These are phyloP conservation scores for Salix arbutifolia DNA, from an alignment of 345 rosid genomes.

Conservation along the genomic window DNA sequence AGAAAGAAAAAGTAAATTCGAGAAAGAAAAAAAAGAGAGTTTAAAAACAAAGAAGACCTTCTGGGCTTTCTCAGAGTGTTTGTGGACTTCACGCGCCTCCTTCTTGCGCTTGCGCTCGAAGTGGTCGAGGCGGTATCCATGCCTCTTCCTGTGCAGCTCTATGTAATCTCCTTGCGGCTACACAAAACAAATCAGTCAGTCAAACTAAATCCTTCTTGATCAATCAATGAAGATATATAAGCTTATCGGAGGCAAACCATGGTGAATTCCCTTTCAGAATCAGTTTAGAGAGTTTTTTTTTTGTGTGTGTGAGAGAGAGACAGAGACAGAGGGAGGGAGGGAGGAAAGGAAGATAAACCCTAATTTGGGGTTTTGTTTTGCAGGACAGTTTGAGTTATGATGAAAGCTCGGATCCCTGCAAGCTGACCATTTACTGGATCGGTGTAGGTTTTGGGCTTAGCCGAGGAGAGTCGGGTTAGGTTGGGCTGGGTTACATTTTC, in stretches of 20 bases:
- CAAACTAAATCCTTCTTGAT: neutral
- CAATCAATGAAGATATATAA: neutral
- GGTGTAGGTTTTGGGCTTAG: neutral
- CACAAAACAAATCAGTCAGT: neutral
- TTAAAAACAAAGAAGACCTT: conserved; percentile 28
- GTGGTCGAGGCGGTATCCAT: conserved; percentile 77
- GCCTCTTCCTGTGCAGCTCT: conserved; percentile 70
- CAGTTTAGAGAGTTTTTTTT: neutral
- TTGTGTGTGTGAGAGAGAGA: neutral
- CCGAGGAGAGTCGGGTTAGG: neutral
- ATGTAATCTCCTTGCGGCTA: conserved; percentile 97
- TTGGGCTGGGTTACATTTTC: neutral
- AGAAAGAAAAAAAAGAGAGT: neutral
- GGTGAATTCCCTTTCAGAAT: neutral
- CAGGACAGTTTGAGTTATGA: neutral
- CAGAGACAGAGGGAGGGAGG: neutral
- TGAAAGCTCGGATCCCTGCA: neutral
- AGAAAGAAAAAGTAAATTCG: neutral
- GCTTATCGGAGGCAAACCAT: conserved; percentile 3
- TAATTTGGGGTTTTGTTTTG: neutral
- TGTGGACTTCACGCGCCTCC: conserved; percentile 87
- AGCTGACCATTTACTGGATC: neutral
- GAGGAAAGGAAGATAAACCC: neutral
- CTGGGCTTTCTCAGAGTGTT: conserved; percentile 68
- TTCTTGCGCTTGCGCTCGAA: conserved; percentile 85